Conservation (phyloP, 78 protist species). For the Dictyostelium firmibasis region DNA sequence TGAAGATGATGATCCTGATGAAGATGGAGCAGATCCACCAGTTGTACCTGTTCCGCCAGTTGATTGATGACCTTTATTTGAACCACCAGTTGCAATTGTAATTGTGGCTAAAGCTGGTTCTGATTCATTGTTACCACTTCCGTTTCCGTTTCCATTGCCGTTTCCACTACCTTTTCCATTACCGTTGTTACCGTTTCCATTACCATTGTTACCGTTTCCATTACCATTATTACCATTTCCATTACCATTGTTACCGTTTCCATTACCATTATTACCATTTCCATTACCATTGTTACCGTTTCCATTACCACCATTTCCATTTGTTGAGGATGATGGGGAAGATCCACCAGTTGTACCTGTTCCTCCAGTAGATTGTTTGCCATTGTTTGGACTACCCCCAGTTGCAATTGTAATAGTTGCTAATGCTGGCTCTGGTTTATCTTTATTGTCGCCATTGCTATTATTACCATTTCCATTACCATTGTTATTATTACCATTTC, state of each 20-base stretch:
- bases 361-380: background rate
- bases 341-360: background rate
- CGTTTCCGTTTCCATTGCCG: background rate
- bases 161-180: background rate
- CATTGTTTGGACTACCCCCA: no score
- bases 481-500: background rate
- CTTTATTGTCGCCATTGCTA: background rate
- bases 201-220: background rate
- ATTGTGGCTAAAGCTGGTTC: background rate
- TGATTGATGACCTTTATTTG: background rate
- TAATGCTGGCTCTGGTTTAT: background rate
- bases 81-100: background rate
- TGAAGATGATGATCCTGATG: background rate
- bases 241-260: background rate
- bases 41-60: background rate
- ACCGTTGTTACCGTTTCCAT: background rate
- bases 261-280: background rate
- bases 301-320: background rate
- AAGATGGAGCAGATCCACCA: background rate
- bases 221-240: background rate
- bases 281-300: background rate
- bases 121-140: background rate
- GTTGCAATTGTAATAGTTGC: no score
- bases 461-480: background rate
- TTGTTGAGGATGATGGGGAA: background rate